Evolutionary conservation across 805 yeast genomes (phyloP), one percentile per base, ranked within the genome.

Genomic region (Cyberlindnera sargentensis): DNA sequence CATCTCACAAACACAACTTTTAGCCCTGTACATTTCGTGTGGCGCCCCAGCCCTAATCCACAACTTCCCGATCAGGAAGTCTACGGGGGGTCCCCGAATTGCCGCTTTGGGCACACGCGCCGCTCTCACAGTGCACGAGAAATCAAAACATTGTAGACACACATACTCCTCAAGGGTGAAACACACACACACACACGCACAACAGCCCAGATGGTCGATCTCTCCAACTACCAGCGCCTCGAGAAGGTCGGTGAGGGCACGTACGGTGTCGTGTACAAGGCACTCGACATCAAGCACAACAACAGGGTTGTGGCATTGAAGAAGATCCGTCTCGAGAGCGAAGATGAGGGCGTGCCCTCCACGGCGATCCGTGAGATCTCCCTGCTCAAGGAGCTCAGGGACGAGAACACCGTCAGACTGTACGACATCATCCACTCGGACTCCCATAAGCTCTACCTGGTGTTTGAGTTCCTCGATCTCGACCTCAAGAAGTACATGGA

Each of bases 181-280:
- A 4, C 4, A 39, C 8, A 25, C 28, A 20, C 26, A 26, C 26
- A 26, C 8, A 25, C 28, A 20, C 26, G 15, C 26, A 26, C 20
- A 15, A 15, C 20, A 15, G 20, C 20, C 2, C 20, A 8, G 6
- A 57, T 57, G 62, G 59, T 51, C 26, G 98, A 93, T 57, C 71
- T 93, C 49, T 80, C 89, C 32, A 95, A 91, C 64, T 91, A 84
- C 65, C 95, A 89, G 62, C 84, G 95, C 58, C 79, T 91, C 51
- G 99, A 93, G 64, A 93, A 93, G 65, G 87, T 93, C 41, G 99
- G 99, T 37, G 99, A 93, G 68, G 97, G 95, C 49, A 91, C 99
- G 3, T 91, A 93, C 62, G 99, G 99, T 42, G 97, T 95, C 30
- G 99, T 93, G 8, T 93, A 93, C 68, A 93, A 91, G 63, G 99